Conservation (phyloP, 2,329 filamentous ascomycete genomes). For the Didymella arachidicola region DNA sequence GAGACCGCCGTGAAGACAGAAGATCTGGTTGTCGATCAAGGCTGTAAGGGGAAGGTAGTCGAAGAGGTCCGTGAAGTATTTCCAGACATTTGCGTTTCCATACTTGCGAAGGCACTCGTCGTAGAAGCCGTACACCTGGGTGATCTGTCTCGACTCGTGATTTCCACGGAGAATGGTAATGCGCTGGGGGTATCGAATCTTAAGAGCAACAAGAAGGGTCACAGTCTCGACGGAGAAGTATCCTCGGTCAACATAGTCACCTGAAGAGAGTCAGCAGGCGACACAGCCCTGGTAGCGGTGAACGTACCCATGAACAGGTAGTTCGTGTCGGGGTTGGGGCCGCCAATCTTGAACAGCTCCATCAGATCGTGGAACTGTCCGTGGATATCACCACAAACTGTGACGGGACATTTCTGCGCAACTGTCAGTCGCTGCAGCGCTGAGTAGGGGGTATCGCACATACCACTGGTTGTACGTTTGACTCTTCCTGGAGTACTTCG, state of each 20-base stretch:
- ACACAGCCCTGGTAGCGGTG: neutral
- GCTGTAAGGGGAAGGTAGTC: constrained; percentile 78
- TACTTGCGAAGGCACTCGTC: constrained; percentile 81
- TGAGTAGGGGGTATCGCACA: constrained; percentile 39
- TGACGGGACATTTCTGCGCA: constrained; percentile 87
- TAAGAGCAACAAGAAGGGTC: constrained; percentile 92
- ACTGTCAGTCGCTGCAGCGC: constrained; percentile 27
- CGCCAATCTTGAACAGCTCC: constrained; percentile 99
- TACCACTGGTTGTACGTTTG: constrained; percentile 99
- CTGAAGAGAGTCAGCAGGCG: constrained; percentile 56
- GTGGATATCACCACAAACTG: constrained; percentile 98
- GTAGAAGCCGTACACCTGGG: constrained; percentile 80
- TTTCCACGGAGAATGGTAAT: constrained; percentile 98
- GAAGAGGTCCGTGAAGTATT: constrained; percentile 79
- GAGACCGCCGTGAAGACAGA: constrained; percentile 76
- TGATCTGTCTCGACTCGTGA: constrained; percentile 79
- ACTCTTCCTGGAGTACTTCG: constrained; percentile 96
- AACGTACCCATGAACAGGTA: constrained; percentile 93
- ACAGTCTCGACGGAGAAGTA: constrained; percentile 99
- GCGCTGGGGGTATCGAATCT: constrained; percentile 96
- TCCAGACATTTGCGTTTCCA: constrained; percentile 80
- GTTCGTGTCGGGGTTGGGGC: constrained; percentile 97
- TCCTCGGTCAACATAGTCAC: constrained; percentile 97
- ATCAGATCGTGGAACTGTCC: constrained; percentile 99
- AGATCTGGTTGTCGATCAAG: constrained; percentile 76